Base-by-base conservation (phyloP, 2,329 filamentous ascomycete genomes). In the Pseudogymnoascus verrucosus region DNA sequence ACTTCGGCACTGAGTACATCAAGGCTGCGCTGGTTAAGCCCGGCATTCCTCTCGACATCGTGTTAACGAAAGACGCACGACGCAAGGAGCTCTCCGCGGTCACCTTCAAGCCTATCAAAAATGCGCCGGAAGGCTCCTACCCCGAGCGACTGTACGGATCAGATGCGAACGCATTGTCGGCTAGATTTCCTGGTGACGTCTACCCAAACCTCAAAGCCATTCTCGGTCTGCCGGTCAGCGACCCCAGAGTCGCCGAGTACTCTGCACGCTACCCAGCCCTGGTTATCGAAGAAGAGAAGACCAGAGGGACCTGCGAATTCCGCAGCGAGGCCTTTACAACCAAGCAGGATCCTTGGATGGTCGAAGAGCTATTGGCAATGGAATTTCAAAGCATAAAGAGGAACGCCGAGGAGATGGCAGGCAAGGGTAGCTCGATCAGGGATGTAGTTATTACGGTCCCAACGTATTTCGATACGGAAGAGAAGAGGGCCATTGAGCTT, bases 291-390 rank as follows among this genome's bases (percentile, higher is more conserved):
- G 74, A 81, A 5, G 80, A 83, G 68, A 77, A 81, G 71, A 76
- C 74, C 42, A 84, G 88, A 68, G 85, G 84, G 28, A 95, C 91
- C 0, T 87, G 89, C 63, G 85, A 87, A n/a, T 90, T 99, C 78
- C 88, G 89, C 78, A 96, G 91, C 79, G 82, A 71, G 83, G 83
- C 78, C 76, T 92, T 84, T 69, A 74, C 77, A 10, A 78, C 81
- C 10, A 79, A 84, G 39, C 84, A 88, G 68, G 86, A 90, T 67
- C 77, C 83, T 42, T 87, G 86, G 85, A 84, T 90, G 71, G 88
- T 98, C 0, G 95, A 99, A 78, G 95, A 99, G 78, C 81, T 99
- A 68, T 77, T 99, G 73, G 93, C 93, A 60, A 99, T 99, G 95
- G 87, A 98, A 78, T 82, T 99, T 68, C 90, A 96, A 80, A 95